Base-by-base conservation (phyloP, 2,329 filamentous ascomycete genomes). In the Trichoderma cornu-damae region DNA sequence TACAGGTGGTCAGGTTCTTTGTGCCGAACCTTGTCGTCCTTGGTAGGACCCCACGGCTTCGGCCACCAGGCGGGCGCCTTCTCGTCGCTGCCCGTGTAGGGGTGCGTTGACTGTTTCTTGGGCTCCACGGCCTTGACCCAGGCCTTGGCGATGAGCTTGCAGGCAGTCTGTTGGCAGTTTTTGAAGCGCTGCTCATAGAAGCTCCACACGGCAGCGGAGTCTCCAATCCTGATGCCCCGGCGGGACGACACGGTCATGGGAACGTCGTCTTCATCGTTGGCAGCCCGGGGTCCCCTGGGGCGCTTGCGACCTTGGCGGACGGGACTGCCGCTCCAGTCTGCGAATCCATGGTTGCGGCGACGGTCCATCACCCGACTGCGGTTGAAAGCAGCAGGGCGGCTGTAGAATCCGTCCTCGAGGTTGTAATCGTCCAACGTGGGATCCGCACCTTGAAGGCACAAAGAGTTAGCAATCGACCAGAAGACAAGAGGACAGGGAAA, bases 61-160 rank as follows among this genome's bases (percentile, higher is more conserved):
- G 85, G 85, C 85, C 85, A 88, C 85, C 85, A 88, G 51, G 80
- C 79, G 0, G 85, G 83, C 1, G 80, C 80, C 62, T 82, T 84
- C 30, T 79, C 79, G 44, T 85, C 79, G 30, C 79, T 81, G n/a
- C 78, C 77, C 1, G 84, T 87, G 65, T 91, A 91, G 0, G 88
- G 87, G 63, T 88, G 84, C 16, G 82, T 86, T 0, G 85, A 86
- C 69, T 90, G 87, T 69, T 91, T 91, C 71, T 88, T 89, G 0
- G 88, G 88, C 64, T 88, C 86, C 2, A 90, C 82, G 1, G 83
- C 78, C 66, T 89, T 89, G 59, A 91, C 84, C 82, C 87, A 90
- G 9, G 82, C 85, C 68, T 90, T 91, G 32, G 84, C 84, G 52
- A 90, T 84, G 24, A 85, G 73, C 69, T 90, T 90, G 72, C 85